Conservation (phyloP, 805 yeast species). For the Grigorovia jiainica region DNA sequence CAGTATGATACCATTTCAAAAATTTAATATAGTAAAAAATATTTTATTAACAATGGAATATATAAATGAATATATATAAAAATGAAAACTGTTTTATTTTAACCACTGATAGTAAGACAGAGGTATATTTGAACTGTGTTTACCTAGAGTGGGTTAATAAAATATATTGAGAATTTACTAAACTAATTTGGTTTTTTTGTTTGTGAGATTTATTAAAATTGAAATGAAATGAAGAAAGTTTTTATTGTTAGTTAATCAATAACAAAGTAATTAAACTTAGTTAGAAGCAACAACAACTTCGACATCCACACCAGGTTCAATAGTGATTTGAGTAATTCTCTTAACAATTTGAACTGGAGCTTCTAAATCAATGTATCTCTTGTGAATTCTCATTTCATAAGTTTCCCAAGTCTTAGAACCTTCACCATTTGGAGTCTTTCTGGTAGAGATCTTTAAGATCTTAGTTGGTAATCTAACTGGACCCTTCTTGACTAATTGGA, state of each 20-base stretch:
- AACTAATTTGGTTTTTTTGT: neutral
- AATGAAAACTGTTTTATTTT: constrained; percentile 10
- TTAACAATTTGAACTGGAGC: constrained; percentile 91
- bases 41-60: neutral
- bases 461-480: constrained; percentile 99
- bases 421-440: constrained; percentile 99
- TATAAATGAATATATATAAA: constrained; percentile 2
- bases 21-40: neutral
- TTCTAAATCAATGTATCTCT: constrained; percentile 97
- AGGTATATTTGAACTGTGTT: constrained; percentile 31
- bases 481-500: constrained; percentile 88
- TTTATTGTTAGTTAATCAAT: neutral
- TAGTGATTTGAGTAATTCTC: constrained; percentile 94
- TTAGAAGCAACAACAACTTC: constrained; percentile 71
- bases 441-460: constrained; percentile 95
- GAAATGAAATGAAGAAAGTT: neutral
- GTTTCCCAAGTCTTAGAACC: constrained; percentile 99
- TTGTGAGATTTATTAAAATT: neutral
- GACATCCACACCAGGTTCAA: constrained; percentile 99
- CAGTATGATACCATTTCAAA: too few relatives aligned
- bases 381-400: constrained; percentile 99
- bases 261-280: constrained; percentile 7
- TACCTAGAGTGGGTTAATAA: constrained; percentile 31
- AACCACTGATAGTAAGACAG: constrained; percentile 33
- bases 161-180: neutral